A percentile compares a stretch with the other conserved stretches of the same genome.
Conservation (phyloP, 2,329 filamentous ascomycete species). For the Epichloe elymi region DNA sequence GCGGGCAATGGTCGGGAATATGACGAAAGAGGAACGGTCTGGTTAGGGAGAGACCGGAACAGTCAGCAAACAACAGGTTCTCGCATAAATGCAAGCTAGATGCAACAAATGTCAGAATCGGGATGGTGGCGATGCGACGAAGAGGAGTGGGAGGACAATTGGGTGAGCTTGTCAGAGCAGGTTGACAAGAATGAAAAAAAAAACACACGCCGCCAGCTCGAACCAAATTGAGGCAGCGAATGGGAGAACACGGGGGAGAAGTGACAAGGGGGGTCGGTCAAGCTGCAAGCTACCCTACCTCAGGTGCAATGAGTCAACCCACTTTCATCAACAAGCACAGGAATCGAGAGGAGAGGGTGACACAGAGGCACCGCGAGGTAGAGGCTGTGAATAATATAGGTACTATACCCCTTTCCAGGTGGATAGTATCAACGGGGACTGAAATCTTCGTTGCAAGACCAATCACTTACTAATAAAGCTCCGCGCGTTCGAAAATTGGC, state of each 20-base stretch:
- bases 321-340: background rate
- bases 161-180: constrained; percentile 7
- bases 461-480: too few relatives aligned
- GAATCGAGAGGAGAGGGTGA: background rate
- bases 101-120: constrained; percentile 17
- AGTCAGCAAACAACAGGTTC: constrained; percentile 18
- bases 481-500: too few relatives aligned
- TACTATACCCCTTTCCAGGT: too few relatives aligned
- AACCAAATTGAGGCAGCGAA: constrained; percentile 8
- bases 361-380: too few relatives aligned
- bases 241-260: constrained; percentile 8
- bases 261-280: constrained; percentile 1
- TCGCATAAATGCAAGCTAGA: constrained; percentile 20
- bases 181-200: constrained; percentile 7
- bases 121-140: constrained; percentile 10
- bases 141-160: constrained; percentile 10
- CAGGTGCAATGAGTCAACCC: constrained; percentile 1
- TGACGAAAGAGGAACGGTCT: constrained; percentile 10
- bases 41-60: constrained; percentile 14
- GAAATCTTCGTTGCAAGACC: too few relatives aligned
- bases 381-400: too few relatives aligned
- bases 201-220: constrained; percentile 10
- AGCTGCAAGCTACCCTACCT: constrained; percentile 10
- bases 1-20: constrained; percentile 12
- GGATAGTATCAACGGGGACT: too few relatives aligned